Evolutionary conservation across 148 eudicot genomes (phyloP), one percentile per base, ranked within the genome.

Genomic region (Rhododendron ovatum): DNA sequence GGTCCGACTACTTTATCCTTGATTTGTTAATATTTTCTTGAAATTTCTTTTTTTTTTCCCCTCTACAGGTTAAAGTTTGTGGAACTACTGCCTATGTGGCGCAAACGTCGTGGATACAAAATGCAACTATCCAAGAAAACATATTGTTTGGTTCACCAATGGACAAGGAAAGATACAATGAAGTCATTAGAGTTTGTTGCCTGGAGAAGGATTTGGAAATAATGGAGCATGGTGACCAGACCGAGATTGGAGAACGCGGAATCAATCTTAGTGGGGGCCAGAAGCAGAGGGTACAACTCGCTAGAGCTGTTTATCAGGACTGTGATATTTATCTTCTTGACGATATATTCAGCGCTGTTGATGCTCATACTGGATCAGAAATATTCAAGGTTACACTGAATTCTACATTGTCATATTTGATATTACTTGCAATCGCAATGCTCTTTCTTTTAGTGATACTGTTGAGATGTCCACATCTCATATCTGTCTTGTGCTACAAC

Each of bases 251-350:
- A 53, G 88, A 86, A 20, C 80, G 88, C 4, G 88, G 85, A 11
- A 86, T 86, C 39, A 86, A 86, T 81, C 88, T 86, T n/a, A 86
- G 88, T 10, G 88, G 88, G 9, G 88, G 88, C 47, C 88, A 86
- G 51, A 86, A 86, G 81, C 88, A 86, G 82, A 82, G 88, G 79
- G 75, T 86, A 82, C 88, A 86, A 30, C 88, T 86, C 41, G 88
- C 85, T 82, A 82, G 88, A 75, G 88, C 88, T 39, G 88, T 86
- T 82, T 86, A 86, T 59, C 88, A 86, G 59, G 88, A 86, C 51
- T 86, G 85, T 82, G 88, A 86, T 57, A 86, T 86, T 37, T 86
- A 86, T 86, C 88, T 86, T 74, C 81, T 86, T 13, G 88, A 86
- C 15, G 88, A 86, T 75, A 82, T 86, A 55, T 86, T 86, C 28